Base-by-base conservation (phyloP, 1,284 basidiomycete genomes). In the Ustilago lituana region DNA sequence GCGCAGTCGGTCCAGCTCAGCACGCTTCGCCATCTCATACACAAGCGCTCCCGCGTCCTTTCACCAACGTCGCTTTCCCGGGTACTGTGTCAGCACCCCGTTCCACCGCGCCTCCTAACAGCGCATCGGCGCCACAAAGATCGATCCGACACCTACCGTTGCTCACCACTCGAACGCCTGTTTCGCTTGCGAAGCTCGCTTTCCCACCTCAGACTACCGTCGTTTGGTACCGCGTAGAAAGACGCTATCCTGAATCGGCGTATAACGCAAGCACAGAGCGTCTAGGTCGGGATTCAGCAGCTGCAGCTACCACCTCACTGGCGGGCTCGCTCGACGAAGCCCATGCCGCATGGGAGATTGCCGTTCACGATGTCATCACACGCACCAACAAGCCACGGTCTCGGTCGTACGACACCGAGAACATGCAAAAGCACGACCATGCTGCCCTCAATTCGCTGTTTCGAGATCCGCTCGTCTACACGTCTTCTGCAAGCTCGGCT, bases 11-110 rank as follows among this genome's bases (percentile, higher is more conserved):
- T 14, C 39, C 52, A 9, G 20, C 43, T 9, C 63, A 60, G 52
- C 63, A 54, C 26, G 57, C 56, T 11, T 56, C 63, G 15, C 52
- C 63, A 3, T 55, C 63, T 12, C 39, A 4, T 48, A 43, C 11
- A 5, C 4, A 38, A 4, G 22, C 39, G 9, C 60, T 56, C 17
- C 20, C 48, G 7, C 56, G 63, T 9, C 39, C 48, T 5, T 52
- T 48, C 43, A 26, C 57, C 22, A 57, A 54, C 12, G 20, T 20
- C 6, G 38, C 57, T 9, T 57, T 61, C 8, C 54, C 64, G 2
- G 54, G 58, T n/a, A 62, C 59, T 7, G 53, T 56, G 1, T 35
- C 58, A 11, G 54, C 49, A 12, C 41, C 57, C 19, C 64, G 62
- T 12, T 46, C 58, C 0, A 43, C 49, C 9, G 41, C 50, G 24